Base-by-base conservation (phyloP, 2,329 filamentous ascomycete genomes). In the Hypoxylon rubiginosum region DNA sequence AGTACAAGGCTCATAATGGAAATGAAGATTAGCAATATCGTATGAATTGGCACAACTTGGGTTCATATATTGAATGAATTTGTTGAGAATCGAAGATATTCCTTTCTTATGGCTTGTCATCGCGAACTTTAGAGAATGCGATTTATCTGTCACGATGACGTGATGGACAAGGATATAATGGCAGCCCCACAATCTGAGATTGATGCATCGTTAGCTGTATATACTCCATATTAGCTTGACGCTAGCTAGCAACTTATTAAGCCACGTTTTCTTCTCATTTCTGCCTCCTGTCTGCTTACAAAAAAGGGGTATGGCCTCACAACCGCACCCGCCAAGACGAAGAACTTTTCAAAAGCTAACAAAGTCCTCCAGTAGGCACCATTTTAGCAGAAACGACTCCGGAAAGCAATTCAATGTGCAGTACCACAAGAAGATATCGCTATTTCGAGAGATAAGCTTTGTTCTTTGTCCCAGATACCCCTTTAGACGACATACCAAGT, bases 161-260 rank as follows among this genome's bases (percentile, higher is more conserved):
- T 67, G 58, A 59, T 36, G 52, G 56, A 58, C 60, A 62, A 43
- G 64, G 67, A 54, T 64, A 62, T 67, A 54, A 65, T 67, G 61
- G 64, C 58, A 43, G 59, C 36, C 30, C 58, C 49, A 60, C 43
- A n/a, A 55, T 52, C 39, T 62, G 41, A 54, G 46, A 57, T 51
- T 63, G 21, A n/a, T 45, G n/a, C 57, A 57, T 19, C 49, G 62
- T 61, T 65, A 62, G 39, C 41, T 52, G 36, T 34, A 62, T 53
- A 55, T 9, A 46, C 56, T 52, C 15, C 9, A 58, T 41, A 64
- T 60, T 62, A 55, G 48, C 36, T 52, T 41, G 41, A 48, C 49
- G 9, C 21, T 26, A 51, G 15, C 6, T 21, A n/a, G n/a, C 43
- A 10, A 10, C 34, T 28, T n/a, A n/a, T 48, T 15, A n/a, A 34